phyloP scores from a whole-genome alignment of 2,329 filamentous ascomycete genomes.

The Penicillium sp. region DNA sequence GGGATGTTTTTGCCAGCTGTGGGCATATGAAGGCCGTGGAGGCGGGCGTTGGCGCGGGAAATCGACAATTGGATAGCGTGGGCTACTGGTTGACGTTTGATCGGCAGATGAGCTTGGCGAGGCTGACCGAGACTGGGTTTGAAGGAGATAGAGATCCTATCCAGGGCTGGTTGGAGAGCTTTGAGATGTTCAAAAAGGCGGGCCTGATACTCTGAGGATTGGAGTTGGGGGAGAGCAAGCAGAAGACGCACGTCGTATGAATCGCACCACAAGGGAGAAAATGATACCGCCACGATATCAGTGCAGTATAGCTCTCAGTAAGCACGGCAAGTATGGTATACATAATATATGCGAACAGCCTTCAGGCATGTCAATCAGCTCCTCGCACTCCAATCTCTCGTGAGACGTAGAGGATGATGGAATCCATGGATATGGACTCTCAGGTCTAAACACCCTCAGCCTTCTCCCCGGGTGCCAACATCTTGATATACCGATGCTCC shows the following conservation, averaged over 20 bases:
- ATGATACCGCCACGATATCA: no score
- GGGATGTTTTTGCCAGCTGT: conserved; percentile 28
- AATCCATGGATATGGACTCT: no score
- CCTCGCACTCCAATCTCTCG: no score
- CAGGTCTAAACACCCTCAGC: conserved; percentile 33
- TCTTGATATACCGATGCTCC: conserved; percentile 45
- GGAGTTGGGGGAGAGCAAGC: no score
- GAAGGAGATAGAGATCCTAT: conserved; percentile 38
- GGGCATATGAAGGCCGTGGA: conserved; percentile 25
- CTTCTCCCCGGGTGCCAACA: conserved; percentile 34
- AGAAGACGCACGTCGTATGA: no score
- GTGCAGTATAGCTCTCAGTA: no score
- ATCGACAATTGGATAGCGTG: conserved; percentile 44
- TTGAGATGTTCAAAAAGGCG: conserved; percentile 44
- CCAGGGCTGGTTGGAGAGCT: conserved; percentile 45
- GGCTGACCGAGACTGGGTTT: conserved; percentile 43
- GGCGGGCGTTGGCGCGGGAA: conserved; percentile 40
- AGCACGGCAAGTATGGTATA: background rate
- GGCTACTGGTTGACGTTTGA: conserved; percentile 51
- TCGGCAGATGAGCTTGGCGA: conserved; percentile 46
- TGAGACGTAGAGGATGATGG: no score
- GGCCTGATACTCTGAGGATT: conserved; percentile 43
- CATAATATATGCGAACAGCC: no score
- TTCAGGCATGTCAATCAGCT: no score
- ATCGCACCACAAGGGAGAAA: no score